Evolutionary conservation across 495 filamentous ascomycete species (phyloP), one percentile per base, ranked within the genome.

Genomic region (Xylaria palmicola): DNA sequence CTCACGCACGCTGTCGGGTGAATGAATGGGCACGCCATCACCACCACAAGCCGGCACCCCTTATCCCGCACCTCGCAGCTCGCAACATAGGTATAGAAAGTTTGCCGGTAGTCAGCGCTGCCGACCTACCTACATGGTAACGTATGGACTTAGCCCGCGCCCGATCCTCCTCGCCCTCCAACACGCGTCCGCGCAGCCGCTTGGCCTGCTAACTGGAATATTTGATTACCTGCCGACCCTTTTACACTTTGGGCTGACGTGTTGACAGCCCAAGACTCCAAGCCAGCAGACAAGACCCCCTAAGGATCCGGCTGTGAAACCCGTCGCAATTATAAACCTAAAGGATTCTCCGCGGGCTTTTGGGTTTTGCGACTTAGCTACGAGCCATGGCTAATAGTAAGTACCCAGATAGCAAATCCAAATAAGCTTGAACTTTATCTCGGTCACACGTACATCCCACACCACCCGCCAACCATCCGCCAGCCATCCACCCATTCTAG

Each of bases 191-290:
- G n/a, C 55, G 44, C 53, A 56, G 53, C 44, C 32, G 41, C 30
- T 51, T 43, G 53, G 47, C 45, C 44, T 34, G 56, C 56, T 59
- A 27, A 50, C 29, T 58, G 40, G 30, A 58, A 58, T 47, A 37
- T 30, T 17, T 24, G 27, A 49, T 26, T 48, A 27, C 29, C 29
- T 36, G 7, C 30, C 29, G 0, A 6, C 45, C 5, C 37, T 22
- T 20, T 50, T 59, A 26, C 45, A 40, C 43, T 59, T 48, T 48
- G 43, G 43, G 43, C 56, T 44, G 53, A 56, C 53, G 5, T 44
- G 27, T 6, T 24, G 44, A 22, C 39, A 43, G 53, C 27, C 37
- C 39, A 44, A 56, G 53, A 56, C 26, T 17, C 39, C 22, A 44
- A 44, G 27, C 53, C n/a, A 37, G 22, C 37, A 34, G 26, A n/a